Evolutionary conservation across 768 basidiomycete species (phyloP).

Genomic region (Auriscalpium microsporum): DNA sequence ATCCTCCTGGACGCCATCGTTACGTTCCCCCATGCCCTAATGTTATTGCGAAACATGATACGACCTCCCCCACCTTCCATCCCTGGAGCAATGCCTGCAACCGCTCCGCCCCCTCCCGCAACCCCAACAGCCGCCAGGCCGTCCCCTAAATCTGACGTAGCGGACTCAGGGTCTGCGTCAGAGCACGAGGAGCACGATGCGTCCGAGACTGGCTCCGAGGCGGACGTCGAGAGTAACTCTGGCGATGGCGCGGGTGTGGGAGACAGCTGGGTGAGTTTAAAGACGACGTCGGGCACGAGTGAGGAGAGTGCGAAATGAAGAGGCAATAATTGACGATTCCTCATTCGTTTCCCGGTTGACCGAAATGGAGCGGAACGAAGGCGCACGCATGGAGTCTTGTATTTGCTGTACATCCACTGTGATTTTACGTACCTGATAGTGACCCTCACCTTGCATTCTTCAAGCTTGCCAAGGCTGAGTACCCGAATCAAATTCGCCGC

Average conservation of each 20-base stretch:
- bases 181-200: conserved; percentile 17
- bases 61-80: conserved; percentile 42
- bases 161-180: conserved; percentile 11
- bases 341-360: no score
- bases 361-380: no score
- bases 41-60: conserved; percentile 54
- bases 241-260: conserved; percentile 43
- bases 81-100: conserved; percentile 9
- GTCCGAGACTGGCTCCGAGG: conserved; percentile 51
- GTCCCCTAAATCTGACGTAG: conserved; percentile 10
- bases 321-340: no score
- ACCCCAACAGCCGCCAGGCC: not conserved
- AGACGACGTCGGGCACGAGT: conserved; percentile 5
- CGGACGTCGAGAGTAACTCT: conserved; percentile 59
- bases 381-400: no score
- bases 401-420: no score
- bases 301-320: not conserved
- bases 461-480: no score
- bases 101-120: conserved; percentile 22
- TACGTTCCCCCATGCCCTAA: conserved; percentile 56
- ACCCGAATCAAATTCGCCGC: no score
- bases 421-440: no score
- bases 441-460: no score
- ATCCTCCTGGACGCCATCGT: conserved; percentile 56
- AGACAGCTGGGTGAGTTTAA: conserved; percentile 66